Evolutionary conservation across 495 filamentous ascomycete genomes (phyloP).

Genomic region (Glonium stellatum): DNA sequence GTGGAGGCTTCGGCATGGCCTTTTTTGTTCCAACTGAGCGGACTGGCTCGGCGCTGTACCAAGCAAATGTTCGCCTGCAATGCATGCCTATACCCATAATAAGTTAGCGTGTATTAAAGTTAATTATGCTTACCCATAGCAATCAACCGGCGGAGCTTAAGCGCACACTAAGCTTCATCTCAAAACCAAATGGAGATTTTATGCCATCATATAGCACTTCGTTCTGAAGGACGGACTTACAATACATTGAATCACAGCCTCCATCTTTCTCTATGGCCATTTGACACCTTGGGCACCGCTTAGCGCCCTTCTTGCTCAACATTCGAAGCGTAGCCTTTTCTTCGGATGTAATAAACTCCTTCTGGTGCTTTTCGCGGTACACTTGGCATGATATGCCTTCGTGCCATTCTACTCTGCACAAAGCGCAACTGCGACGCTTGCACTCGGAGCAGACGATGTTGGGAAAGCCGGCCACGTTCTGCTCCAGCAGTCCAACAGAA

Average conservation of each 20-base stretch:
- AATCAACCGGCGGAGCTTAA: no score
- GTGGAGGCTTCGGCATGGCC: background rate
- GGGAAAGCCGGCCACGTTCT: conserved; percentile 1
- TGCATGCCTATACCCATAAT: background rate
- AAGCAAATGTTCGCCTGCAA: background rate
- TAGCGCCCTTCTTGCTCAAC: conserved; percentile 1
- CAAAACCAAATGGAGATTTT: background rate
- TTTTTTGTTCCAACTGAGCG: background rate
- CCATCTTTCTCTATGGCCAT: conserved; percentile 7
- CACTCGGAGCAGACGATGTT: conserved; percentile 6
- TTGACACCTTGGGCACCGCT: conserved; percentile 7
- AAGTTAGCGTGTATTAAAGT: background rate
- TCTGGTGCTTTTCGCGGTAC: background rate
- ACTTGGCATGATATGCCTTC: conserved; percentile 3
- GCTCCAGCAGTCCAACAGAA: background rate
- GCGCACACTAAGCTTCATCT: background rate
- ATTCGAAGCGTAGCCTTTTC: conserved; percentile 4
- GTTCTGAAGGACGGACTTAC: background rate
- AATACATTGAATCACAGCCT: conserved; percentile 7
- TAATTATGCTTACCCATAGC: background rate
- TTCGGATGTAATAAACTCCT: background rate
- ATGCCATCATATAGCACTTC: background rate
- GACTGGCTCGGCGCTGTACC: conserved; percentile 4
- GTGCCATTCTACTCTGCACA: conserved; percentile 6
- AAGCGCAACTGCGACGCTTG: conserved; percentile 1